phyloP scores from a whole-genome alignment of 495 filamentous ascomycete species.

The Talaromyces nanjingensis region DNA sequence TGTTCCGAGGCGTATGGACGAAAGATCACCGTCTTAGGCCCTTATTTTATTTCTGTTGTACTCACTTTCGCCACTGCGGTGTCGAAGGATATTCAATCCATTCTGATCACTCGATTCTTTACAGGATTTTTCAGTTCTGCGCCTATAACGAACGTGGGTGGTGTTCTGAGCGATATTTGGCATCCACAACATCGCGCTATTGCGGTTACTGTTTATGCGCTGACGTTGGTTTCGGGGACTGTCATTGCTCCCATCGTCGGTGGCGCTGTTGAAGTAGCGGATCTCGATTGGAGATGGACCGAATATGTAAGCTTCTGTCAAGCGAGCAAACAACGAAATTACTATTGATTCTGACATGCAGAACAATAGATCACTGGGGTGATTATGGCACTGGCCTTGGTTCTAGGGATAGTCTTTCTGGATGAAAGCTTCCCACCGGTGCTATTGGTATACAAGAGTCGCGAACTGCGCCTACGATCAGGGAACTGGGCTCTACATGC shows the following conservation, averaged over 20 bases:
- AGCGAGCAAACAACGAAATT: too few relatives aligned
- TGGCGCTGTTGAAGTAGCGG: conserved; percentile 45
- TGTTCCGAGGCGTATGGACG: conserved; percentile 59
- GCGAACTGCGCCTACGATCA: conserved; percentile 46
- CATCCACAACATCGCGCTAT: conserved; percentile 47
- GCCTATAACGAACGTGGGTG: conserved; percentile 64
- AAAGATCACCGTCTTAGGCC: conserved; percentile 48
- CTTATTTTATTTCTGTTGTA: conserved; percentile 55
- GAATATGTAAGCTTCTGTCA: conserved; percentile 49
- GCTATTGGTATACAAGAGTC: conserved; percentile 58
- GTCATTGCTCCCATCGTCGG: conserved; percentile 53
- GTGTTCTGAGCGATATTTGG: conserved; percentile 61
- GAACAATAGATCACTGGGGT: conserved; percentile 24
- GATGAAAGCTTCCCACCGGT: conserved; percentile 57
- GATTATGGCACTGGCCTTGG: too few relatives aligned
- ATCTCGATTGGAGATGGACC: conserved; percentile 51
- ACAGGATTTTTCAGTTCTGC: conserved; percentile 60
- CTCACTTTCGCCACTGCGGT: conserved; percentile 60
- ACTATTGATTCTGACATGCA: too few relatives aligned
- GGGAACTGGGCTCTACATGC: conserved; percentile 64
- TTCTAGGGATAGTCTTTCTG: conserved; percentile 35
- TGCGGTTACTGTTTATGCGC: conserved; percentile 61
- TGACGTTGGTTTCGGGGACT: conserved; percentile 60
- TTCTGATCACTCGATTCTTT: conserved; percentile 67
- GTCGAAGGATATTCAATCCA: conserved; percentile 62